Conservation (phyloP, 441 rosid genomes). For the Mallotus japonicus region DNA sequence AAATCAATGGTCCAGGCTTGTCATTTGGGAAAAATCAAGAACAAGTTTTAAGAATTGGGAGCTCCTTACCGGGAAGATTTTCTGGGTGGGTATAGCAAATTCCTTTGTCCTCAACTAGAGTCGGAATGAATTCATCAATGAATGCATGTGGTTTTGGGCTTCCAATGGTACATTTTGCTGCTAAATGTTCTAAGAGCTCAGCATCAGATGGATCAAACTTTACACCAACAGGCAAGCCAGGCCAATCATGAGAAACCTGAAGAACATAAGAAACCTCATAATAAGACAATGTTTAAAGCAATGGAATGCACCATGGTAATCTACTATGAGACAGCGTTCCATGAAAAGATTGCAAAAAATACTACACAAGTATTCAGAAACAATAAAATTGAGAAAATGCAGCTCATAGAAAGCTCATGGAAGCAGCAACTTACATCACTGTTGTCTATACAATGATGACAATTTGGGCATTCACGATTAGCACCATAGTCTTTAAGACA, state of each 20-base stretch:
- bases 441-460: slow-evolving; percentile 62
- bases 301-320: neutral
- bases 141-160: slow-evolving; percentile 48
- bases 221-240: slow-evolving; percentile 88
- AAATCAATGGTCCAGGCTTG: neutral
- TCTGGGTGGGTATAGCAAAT: slow-evolving; percentile 91
- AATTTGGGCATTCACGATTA: slow-evolving; percentile 70
- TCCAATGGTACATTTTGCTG: slow-evolving; percentile 73
- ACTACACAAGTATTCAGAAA: neutral
- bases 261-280: slow-evolving; percentile 17
- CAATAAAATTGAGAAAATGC: slow-evolving; percentile 6
- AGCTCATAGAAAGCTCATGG: neutral
- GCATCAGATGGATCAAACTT: slow-evolving; percentile 93
- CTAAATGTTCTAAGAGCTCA: slow-evolving; percentile 66
- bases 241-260: slow-evolving; percentile 72
- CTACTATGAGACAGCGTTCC: neutral
- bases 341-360: neutral
- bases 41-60: neutral
- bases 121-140: slow-evolving; percentile 75
- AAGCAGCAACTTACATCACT: slow-evolving; percentile 59
- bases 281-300: neutral
- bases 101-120: slow-evolving; percentile 62
- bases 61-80: slow-evolving; percentile 75
- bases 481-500: slow-evolving; percentile 62
- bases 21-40: slow-evolving; percentile 4